Base-by-base conservation (phyloP, 495 filamentous ascomycete species). In the Cercophora samala region DNA sequence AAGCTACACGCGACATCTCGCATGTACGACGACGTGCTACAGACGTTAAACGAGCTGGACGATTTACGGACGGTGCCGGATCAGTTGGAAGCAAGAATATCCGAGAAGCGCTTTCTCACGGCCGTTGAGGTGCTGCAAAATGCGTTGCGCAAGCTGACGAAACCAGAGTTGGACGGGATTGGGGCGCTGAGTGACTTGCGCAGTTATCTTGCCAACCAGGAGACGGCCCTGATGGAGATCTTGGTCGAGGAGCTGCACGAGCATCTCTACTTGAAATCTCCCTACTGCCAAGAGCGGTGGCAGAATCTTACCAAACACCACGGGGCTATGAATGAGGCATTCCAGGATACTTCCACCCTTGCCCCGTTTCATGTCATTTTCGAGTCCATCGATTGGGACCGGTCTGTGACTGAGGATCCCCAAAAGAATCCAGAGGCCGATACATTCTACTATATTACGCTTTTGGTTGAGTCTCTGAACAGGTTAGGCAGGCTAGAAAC, bases 181-280 rank as follows among this genome's bases (percentile, higher is more conserved):
- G 94, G 93, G 0, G 94, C 93, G 24, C 78, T 99, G 67, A 87
- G 87, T 46, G 95, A 98, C 69, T 79, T 97, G 64, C 86, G 91
- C 46, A 88, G 89, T 66, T 97, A 97, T 72, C 88, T 99, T 67
- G 88, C 87, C 60, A 97, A 96, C 74, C 95, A 99, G 77, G 94
- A 98, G 78, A 88, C 87, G 2, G 87, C 91, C 4, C 79, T 99
- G 64, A 94, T 92, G 66, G 95, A 99, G 76, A 97, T 97, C 54
- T 72, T 99, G 71, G 88, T 97, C 58, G 95, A 99, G 77, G 95
- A 99, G 76, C 81, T 99, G 55, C 96, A 98, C 74, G 96, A 94
- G 72, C 95, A 99, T 79, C 83, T 99, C 3, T 99, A 98, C 72
- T 85, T 99, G 15, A 98, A 97, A 71, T 97, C 93, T 13, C 93